Base-by-base conservation (phyloP, 768 basidiomycete species). In the Lactarius evosmus region DNA sequence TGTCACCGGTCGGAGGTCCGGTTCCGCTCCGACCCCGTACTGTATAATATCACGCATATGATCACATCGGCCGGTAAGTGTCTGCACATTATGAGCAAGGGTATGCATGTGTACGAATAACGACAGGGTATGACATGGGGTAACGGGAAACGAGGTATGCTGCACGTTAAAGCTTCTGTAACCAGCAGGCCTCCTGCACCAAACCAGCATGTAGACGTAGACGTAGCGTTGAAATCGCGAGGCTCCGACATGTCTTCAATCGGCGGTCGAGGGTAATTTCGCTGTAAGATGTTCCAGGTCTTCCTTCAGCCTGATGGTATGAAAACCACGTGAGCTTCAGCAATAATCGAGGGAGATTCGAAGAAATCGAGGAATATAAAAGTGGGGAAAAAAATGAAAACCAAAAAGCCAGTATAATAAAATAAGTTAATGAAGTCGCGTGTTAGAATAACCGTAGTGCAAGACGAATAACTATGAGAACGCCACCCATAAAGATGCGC, bases 301-400 rank as follows among this genome's bases (percentile, higher is more conserved):
- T 73, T 83, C 86, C 67, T 86, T 85, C 74, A 90, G 78, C 78
- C 89, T 91, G 76, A 44, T 46, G 30, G 32, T 51, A 19, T 17
- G 46, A 30, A 61, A 61, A 40, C n/a, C 33, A 66, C 54, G 66
- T 65, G 66, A 67, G 66, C 25, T 22, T 67, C 44, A 44, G 50
- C 51, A 32, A 46, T 40, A 38, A 30, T 62, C 33, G 32, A 41
- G 17, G 41, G 25, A 30, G 60, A 34, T 30, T 22, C 54, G 50
- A 58, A 49, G 27, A 29, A 22, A 22, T 32, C 34, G 36, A 60
- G 38, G 52, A 53, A 58, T 44, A 27, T n/a, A 30, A 54, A 49
- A 30, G 32, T 41, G 46, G n/a, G 49, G 36, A 52, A 63, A 29
- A 40, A 14, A 40, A 49, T 29, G 14, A 56, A 36, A 40, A 27